Base-by-base conservation (phyloP, 208 protist species). In the Sergeia podlipaevii region DNA sequence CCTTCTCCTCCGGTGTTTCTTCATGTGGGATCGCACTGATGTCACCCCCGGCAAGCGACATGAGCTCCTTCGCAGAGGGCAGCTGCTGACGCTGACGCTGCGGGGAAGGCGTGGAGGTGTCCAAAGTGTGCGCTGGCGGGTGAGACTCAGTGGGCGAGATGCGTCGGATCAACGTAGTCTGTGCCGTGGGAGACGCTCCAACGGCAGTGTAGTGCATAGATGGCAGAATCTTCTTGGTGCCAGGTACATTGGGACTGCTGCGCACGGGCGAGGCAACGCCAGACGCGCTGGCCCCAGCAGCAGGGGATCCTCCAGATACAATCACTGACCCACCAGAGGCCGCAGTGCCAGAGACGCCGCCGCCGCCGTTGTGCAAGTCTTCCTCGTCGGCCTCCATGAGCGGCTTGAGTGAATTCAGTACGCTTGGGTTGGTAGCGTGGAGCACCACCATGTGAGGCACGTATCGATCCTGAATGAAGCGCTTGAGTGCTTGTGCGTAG, bases 361-460 rank as follows among this genome's bases (percentile, higher is more conserved):
- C 44, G 29, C 44, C 17, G 21, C 27, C 15, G 29, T 47, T 38
- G 28, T 49, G 54, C 34, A 7, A 13, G 27, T 53, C 33, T 34
- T 47, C 36, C 11, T 51, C 62, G 18, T 65, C 56, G 27, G 63
- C 65, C 7, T 83, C 63, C 44, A 79, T 73, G 26, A 91, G 59
- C 7, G 84, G 88, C 1, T 62, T 59, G 24, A 95, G 48, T 28
- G 83, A 91, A 45, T 66, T 80, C 24, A 95, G 23, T 1, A 90
- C 84, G 51, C 50, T 69, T 24, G 59, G 77, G 60, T 89, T 94
- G 18, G 87, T 94, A 21, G 76, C 83, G 60, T 91, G 88, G 13
- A 95, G 76, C 34, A 91, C 77, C 18, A 91, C 73, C 80, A 89
- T 91, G 65, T 91, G 64, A 15, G 84, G 76, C 24, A 89, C 80